phyloP scores from a whole-genome alignment of 176 grass and related monocot genomes.

The Bonia amplexicaulis region DNA sequence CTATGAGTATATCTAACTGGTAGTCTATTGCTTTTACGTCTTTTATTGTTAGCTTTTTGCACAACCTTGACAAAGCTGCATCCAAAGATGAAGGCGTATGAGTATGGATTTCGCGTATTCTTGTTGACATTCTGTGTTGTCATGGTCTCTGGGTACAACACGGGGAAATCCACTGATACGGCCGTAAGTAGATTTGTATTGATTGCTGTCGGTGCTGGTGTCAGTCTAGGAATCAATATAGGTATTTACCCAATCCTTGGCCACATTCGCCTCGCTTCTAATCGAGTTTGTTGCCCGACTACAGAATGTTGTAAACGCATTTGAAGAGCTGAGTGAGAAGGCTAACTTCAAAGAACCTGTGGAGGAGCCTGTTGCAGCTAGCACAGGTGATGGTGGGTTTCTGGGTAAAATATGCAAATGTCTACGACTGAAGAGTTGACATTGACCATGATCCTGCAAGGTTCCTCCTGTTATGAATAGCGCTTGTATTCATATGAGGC shows the following conservation, averaged over 20 bases:
- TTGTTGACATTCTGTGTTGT: conserved; percentile 91
- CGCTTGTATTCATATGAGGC: too few species aligned
- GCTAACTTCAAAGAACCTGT: conserved; percentile 72
- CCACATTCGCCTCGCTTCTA: conserved; percentile 85
- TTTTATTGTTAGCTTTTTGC: conserved; percentile 49
- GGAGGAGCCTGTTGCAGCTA: conserved; percentile 51
- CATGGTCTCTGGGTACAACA: conserved; percentile 83
- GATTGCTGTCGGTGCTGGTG: conserved; percentile 79
- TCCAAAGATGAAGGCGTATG: conserved; percentile 83
- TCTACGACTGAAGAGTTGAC: conserved; percentile 49
- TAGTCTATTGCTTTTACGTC: not conserved
- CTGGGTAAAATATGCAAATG: conserved; percentile 38
- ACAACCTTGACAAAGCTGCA: conserved; percentile 71
- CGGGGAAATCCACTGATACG: conserved; percentile 57
- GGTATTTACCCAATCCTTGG: conserved; percentile 90
- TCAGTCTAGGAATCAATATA: conserved; percentile 80
- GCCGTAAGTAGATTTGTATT: conserved; percentile 79
- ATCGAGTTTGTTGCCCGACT: conserved; percentile 93
- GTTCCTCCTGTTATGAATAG: too few species aligned
- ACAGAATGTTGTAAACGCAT: conserved; percentile 90
- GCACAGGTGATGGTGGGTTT: conserved; percentile 8
- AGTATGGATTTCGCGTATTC: conserved; percentile 94
- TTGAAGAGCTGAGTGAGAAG: conserved; percentile 74
- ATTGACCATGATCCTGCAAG: not conserved
- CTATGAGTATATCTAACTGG: conserved; percentile 19